Base-by-base conservation (phyloP, 2,329 filamentous ascomycete species). In the Elsinoe necatrix region DNA sequence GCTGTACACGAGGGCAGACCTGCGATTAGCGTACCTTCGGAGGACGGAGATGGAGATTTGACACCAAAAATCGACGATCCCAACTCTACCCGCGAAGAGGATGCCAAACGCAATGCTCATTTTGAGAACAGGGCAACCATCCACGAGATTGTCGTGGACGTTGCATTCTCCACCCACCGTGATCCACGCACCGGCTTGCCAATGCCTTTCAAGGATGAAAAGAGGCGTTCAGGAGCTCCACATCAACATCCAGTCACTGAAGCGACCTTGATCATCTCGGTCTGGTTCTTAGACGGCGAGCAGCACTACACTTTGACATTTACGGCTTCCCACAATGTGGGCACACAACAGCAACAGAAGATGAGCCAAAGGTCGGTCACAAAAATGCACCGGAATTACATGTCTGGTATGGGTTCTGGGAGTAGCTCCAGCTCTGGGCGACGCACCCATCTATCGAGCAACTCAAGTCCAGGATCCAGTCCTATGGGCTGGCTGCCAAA, bases 231-330 rank as follows among this genome's bases (percentile, higher is more conserved):
- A 5, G 51, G 31, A 42, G 42, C 56, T 12, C 34, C 35, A 20
- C 51, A 54, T 12, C 42, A 37, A 5, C 21, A 47, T 11, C 51
- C 41, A 14, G 71, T 76, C 29, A 68, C 81, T 0, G 80, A 81
- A 60, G 84, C 86, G 20, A 85, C 84, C 61, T 87, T 90, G 84
- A 87, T 89, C 47, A 81, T 90, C 20, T 86, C 83, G 0, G 80
- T 87, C 5, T 91, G 86, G 84, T 75, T 80, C n/a, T 80, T 86
- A 37, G 81, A 86, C 41, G 76, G 78, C 18, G 79, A 84, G 62
- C 81, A 78, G 8, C 89, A 85, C 68, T 90, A 83, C 65, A 89
- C 85, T 1, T 72, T 90, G 58, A 88, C 85, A 0, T 90, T 91
- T 59, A 90, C 86, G 9, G 83, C 78, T 59, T 78, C 80, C 63